Conservation (phyloP, 2,329 filamentous ascomycete genomes). For the Colletotrichum destructivum region DNA sequence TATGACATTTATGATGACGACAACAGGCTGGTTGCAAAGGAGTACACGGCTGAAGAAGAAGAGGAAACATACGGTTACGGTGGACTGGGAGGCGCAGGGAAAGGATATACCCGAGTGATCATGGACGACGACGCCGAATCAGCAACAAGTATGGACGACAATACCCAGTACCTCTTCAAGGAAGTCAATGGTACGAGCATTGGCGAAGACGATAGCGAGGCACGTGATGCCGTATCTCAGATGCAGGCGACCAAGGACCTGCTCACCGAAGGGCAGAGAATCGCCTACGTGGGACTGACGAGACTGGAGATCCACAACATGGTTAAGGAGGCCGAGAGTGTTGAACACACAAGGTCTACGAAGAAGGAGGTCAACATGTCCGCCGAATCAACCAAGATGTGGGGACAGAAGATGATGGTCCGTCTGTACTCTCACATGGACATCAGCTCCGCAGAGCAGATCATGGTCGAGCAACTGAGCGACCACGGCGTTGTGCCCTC, state of each 20-base stretch:
- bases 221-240: constrained; percentile 88
- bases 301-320: constrained; percentile 86
- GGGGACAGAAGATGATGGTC: constrained; percentile 98
- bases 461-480: constrained; percentile 98
- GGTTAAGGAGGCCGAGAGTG: constrained; percentile 75
- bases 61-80: constrained; percentile 78
- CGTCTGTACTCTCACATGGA: constrained; percentile 97
- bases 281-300: constrained; percentile 94
- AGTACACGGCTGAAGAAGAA: constrained; percentile 81
- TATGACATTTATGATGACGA: constrained; percentile 98
- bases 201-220: constrained; percentile 82
- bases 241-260: constrained; percentile 97
- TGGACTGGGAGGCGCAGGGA: constrained; percentile 89
- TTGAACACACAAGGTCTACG: constrained; percentile 73
- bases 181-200: constrained; percentile 73
- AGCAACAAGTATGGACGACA: constrained; percentile 96
- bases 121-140: constrained; percentile 96
- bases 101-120: constrained; percentile 95
- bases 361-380: constrained; percentile 81
- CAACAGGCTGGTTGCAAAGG: constrained; percentile 87
- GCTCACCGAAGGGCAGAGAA: constrained; percentile 93
- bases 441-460: constrained; percentile 88
- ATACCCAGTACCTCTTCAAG: constrained; percentile 96
- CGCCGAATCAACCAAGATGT: constrained; percentile 89
- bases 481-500: constrained; percentile 90